Evolutionary conservation across 192 early-diverging fungal genomes (phyloP).

Genomic region (Umbelopsis sp.): DNA sequence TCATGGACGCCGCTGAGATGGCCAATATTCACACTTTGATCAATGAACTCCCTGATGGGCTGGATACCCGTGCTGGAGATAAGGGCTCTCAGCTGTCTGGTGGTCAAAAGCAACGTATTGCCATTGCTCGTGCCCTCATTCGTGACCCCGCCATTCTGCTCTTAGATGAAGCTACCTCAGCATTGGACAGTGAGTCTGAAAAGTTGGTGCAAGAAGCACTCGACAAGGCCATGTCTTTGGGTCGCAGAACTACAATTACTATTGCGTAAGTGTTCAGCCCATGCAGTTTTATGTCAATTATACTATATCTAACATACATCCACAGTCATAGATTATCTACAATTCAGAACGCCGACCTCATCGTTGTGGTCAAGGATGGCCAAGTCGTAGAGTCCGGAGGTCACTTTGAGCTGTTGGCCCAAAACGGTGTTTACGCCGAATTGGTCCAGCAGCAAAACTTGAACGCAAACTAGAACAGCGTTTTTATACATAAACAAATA

Average conservation of each 20-base stretch:
- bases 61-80: slow-evolving; percentile 68
- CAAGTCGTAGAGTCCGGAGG: slow-evolving; percentile 62
- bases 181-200: slow-evolving; percentile 71
- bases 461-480: slow-evolving; percentile 27
- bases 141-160: slow-evolving; percentile 81
- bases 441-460: slow-evolving; percentile 70
- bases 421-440: slow-evolving; percentile 56
- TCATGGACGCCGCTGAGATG: slow-evolving; percentile 47
- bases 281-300: not conserved
- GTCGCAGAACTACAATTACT: slow-evolving; percentile 66
- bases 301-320: not conserved
- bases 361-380: slow-evolving; percentile 76
- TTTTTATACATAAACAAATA: too few species aligned
- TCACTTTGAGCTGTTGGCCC: slow-evolving; percentile 58
- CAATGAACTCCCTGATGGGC: slow-evolving; percentile 53
- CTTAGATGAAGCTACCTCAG: slow-evolving; percentile 84
- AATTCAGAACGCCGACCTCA: slow-evolving; percentile 36
- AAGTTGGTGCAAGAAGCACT: slow-evolving; percentile 68
- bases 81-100: slow-evolving; percentile 62
- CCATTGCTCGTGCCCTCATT: slow-evolving; percentile 84
- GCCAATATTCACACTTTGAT: slow-evolving; percentile 69
- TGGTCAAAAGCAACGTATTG: slow-evolving; percentile 81
- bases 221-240: slow-evolving; percentile 59
- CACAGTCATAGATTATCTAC: slow-evolving; percentile 15
- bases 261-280: slow-evolving; percentile 47